Conservation (phyloP, 768 basidiomycete genomes). For the Crepidotus variabilis region DNA sequence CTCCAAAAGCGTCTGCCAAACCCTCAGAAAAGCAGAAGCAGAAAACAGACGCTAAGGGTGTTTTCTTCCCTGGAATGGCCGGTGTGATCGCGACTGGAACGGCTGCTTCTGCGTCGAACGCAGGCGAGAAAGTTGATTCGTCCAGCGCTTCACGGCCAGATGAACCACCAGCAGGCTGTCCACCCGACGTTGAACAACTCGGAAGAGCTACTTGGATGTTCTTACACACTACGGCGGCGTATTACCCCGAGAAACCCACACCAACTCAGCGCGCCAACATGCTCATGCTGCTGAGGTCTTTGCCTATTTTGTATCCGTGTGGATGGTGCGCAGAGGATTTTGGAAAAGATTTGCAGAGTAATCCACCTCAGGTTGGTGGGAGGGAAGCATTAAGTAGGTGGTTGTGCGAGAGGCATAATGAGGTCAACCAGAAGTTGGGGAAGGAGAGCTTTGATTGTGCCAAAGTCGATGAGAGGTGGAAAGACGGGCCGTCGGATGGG, state of each 20-base stretch:
- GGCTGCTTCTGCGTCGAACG: slow-evolving; percentile 10
- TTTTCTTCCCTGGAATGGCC: not conserved
- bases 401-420: slow-evolving; percentile 92
- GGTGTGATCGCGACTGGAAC: slow-evolving; percentile 12
- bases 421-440: slow-evolving; percentile 83
- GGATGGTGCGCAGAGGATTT: slow-evolving; percentile 82
- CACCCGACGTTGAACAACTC: slow-evolving; percentile 85
- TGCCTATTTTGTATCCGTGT: slow-evolving; percentile 89
- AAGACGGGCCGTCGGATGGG: slow-evolving; percentile 83
- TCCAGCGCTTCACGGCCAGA: slow-evolving; percentile 22
- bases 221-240: slow-evolving; percentile 92
- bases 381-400: slow-evolving; percentile 69
- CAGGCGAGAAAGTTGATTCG: slow-evolving; percentile 7
- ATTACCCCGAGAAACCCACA: slow-evolving; percentile 85
- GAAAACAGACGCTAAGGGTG: not conserved
- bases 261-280: slow-evolving; percentile 77
- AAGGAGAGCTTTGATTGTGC: slow-evolving; percentile 81
- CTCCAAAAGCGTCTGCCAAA: not conserved
- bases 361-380: slow-evolving; percentile 78
- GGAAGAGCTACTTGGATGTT: slow-evolving; percentile 97
- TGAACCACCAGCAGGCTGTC: slow-evolving; percentile 64
- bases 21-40: not conserved
- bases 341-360: slow-evolving; percentile 56
- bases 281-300: slow-evolving; percentile 70
- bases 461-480: slow-evolving; percentile 87